Evolutionary conservation across 208 protist genomes (phyloP).

Genomic region (Endotrypanum monterogeii): DNA sequence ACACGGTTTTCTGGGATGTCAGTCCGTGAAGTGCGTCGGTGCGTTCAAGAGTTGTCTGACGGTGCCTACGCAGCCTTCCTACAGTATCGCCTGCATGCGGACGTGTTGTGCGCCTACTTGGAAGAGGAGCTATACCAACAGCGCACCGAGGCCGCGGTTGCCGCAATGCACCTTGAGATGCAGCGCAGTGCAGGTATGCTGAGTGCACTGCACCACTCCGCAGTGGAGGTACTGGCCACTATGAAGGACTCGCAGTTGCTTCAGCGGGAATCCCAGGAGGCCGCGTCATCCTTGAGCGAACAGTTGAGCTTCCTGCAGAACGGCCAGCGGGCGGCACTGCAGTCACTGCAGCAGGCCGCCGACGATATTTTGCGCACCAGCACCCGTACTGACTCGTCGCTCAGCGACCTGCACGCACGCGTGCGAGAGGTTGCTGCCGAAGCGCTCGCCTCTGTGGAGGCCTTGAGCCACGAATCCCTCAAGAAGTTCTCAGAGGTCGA

Average conservation of each 20-base stretch:
- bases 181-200: conserved; percentile 40
- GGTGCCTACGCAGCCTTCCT: conserved; percentile 72
- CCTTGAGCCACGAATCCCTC: conserved; percentile 33
- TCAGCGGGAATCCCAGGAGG: conserved; percentile 40
- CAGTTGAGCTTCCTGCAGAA: conserved; percentile 40
- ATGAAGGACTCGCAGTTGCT: conserved; percentile 25
- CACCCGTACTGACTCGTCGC: conserved; percentile 23
- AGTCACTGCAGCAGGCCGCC: conserved; percentile 22
- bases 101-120: conserved; percentile 81
- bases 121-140: conserved; percentile 88
- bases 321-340: conserved; percentile 43
- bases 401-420: conserved; percentile 28
- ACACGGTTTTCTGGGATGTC: conserved; percentile 9
- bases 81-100: conserved; percentile 86
- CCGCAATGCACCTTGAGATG: conserved; percentile 48
- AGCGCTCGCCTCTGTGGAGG: conserved; percentile 33
- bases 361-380: conserved; percentile 28
- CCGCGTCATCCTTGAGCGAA: conserved; percentile 34
- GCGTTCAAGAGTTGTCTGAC: conserved; percentile 62
- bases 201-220: conserved; percentile 33
- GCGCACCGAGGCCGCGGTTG: conserved; percentile 75
- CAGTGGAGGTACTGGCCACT: conserved; percentile 28
- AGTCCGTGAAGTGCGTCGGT: conserved; percentile 23
- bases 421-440: conserved; percentile 32
- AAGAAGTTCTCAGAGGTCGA: conserved; percentile 50